Percentiles rank a stretch among this genome's conserved stretches.
Evolutionary conservation across 2,329 filamentous ascomycete genomes (phyloP).

Genomic region (Fusarium multiceps): DNA sequence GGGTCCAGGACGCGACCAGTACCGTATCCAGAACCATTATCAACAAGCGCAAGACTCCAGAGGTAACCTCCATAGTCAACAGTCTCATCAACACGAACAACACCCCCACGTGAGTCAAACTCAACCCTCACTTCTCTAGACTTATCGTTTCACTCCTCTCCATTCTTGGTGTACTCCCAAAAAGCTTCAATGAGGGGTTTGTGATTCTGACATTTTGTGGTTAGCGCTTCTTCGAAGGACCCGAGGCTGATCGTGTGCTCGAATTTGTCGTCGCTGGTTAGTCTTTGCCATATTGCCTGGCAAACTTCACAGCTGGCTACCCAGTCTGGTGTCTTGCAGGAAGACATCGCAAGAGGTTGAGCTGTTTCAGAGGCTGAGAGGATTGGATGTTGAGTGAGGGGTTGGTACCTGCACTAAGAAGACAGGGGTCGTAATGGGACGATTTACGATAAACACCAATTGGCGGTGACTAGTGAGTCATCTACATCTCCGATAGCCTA

Average conservation of each 20-base stretch:
- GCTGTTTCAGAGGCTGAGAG: background rate
- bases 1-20: background rate
- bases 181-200: background rate
- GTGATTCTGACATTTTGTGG: background rate
- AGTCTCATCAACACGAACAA: background rate
- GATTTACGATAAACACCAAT: background rate
- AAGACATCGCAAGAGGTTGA: background rate
- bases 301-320: background rate
- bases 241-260: background rate
- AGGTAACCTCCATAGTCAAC: no score
- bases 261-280: background rate
- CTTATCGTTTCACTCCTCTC: background rate
- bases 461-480: background rate
- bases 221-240: background rate
- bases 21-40: background rate
- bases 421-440: background rate
- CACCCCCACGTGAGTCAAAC: rapidly evolving
- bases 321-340: background rate
- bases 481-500: background rate
- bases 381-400: background rate
- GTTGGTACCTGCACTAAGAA: background rate
- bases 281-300: background rate
- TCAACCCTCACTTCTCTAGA: background rate
- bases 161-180: background rate
- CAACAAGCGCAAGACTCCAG: background rate